These are phyloP conservation scores for Ogataea trehalophila DNA, from an alignment of 805 yeast species.

Conservation along the genomic window DNA sequence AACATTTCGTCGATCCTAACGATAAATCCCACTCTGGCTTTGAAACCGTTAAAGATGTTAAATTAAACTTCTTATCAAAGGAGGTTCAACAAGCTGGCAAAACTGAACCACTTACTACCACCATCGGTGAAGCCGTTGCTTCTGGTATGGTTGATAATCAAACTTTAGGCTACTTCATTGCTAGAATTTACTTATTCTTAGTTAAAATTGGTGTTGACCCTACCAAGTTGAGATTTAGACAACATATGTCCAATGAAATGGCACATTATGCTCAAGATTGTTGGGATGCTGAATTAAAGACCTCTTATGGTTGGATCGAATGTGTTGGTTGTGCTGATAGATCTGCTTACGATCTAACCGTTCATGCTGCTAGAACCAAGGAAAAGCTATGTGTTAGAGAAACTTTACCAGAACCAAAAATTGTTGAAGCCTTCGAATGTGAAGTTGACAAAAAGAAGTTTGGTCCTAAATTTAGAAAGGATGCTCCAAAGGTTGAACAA, in stretches of 20 bases:
- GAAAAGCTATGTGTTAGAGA: conserved; percentile 94
- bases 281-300: conserved; percentile 97
- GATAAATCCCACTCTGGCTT: conserved; percentile 82
- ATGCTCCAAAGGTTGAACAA: conserved; percentile 87
- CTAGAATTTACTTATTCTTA: conserved; percentile 84
- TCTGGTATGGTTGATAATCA: conserved; percentile 90
- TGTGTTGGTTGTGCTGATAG: conserved; percentile 99
- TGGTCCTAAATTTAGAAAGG: conserved; percentile 96
- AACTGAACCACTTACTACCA: conserved; percentile 55
- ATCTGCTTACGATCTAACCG: conserved; percentile 95
- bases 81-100: conserved; percentile 84
- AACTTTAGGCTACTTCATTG: conserved; percentile 95
- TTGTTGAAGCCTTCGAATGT: conserved; percentile 78
- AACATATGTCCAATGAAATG: conserved; percentile 98
- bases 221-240: conserved; percentile 86
- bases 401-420: conserved; percentile 75
- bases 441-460: conserved; percentile 91
- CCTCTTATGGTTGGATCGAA: conserved; percentile 99
- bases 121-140: conserved; percentile 88
- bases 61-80: conserved; percentile 77
- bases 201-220: conserved; percentile 87
- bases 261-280: conserved; percentile 99
- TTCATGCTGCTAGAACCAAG: conserved; percentile 91
- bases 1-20: conserved; percentile 93
- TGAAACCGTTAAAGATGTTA: conserved; percentile 65